Conservation (phyloP, 768 basidiomycete species). For the Amanita polypyramis region DNA sequence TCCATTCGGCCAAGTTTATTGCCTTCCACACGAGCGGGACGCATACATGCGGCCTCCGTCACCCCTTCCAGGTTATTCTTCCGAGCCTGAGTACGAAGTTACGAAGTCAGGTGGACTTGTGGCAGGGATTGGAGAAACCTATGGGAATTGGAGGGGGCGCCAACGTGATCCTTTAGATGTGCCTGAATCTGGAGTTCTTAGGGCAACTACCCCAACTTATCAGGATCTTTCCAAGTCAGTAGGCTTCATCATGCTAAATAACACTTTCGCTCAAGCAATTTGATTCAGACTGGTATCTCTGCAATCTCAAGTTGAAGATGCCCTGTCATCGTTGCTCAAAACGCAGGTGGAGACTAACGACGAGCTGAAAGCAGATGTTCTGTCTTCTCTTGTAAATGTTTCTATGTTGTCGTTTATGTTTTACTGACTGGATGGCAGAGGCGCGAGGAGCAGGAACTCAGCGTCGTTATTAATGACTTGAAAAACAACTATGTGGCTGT, state of each 20-base stretch:
- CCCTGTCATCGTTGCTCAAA: slow-evolving; percentile 35
- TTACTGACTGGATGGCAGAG: slow-evolving; percentile 29
- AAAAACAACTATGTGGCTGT: slow-evolving; percentile 17
- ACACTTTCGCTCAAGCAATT: not conserved
- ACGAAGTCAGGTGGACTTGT: slow-evolving; percentile 28
- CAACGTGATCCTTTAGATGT: slow-evolving; percentile 3
- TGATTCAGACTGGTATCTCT: slow-evolving; percentile 37
- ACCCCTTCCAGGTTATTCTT: slow-evolving; percentile 54
- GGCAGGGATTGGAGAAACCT: not conserved
- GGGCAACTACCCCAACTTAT: slow-evolving; percentile 48
- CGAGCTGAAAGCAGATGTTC: slow-evolving; percentile 30
- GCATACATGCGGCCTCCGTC: slow-evolving; percentile 34
- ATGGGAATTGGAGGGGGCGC: not conserved
- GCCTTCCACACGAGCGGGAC: slow-evolving; percentile 31
- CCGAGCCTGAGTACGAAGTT: slow-evolving; percentile 57
- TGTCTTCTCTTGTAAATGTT: slow-evolving; percentile 31
- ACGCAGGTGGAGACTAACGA: slow-evolving; percentile 37
- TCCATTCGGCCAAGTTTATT: slow-evolving; percentile 51
- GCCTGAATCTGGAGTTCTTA: slow-evolving; percentile 4
- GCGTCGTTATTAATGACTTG: slow-evolving; percentile 43
- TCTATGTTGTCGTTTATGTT: not conserved
- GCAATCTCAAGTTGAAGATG: slow-evolving; percentile 42
- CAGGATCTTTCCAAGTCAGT: slow-evolving; percentile 67
- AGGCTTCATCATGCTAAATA: not conserved
- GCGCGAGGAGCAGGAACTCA: slow-evolving; percentile 59